Base-by-base conservation (phyloP, 495 filamentous ascomycete genomes). In the Penicillium simplicissimum region DNA sequence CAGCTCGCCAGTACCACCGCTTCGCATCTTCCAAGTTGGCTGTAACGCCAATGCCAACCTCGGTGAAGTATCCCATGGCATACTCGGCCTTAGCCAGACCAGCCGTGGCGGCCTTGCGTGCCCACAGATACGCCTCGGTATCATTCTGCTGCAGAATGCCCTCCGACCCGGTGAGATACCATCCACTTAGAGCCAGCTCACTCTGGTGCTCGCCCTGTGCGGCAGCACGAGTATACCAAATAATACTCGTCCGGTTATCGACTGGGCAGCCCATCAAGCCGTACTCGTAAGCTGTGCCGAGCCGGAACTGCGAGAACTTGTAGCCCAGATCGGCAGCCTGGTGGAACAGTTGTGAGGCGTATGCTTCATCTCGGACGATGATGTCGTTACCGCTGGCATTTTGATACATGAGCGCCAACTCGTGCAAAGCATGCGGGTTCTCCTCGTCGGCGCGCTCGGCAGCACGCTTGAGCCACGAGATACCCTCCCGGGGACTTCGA, bases 11-110 rank as follows among this genome's bases (percentile, higher is more conserved):
- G 78, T 98, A 98, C 95, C 95, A 98, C 67, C 92, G 84, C 79
- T 97, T 96, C 19, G 94, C 95, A 77, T 97, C 95, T 67, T 98
- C 95, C 63, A 97, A 60, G 71, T 92, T 93, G 4, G 89, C 85
- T 31, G 87, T 81, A 53, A 89, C 85, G n/a, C 95, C 95, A 63
- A 98, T 97, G 0, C 95, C 95, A 34, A 92, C 89, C 74, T 98
- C 95, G 0, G 92, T 96, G 65, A 95, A 98, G 72, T 97, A 97
- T 2, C 95, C 95, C 91, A 98, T 93, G 0, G 95, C 95, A 80
- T 96, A 97, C 74, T 97, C 90, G 0, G 94, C 95, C 80, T 98
- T 98, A 5, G 88, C 84, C 36, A 97, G 76, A 8, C 93, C 91
- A 11, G 90, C 87, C 48, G 85, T 82, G 1, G 95, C 94, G 10